Conservation (phyloP, 148 eudicot genomes). For the Cornus controversa region DNA sequence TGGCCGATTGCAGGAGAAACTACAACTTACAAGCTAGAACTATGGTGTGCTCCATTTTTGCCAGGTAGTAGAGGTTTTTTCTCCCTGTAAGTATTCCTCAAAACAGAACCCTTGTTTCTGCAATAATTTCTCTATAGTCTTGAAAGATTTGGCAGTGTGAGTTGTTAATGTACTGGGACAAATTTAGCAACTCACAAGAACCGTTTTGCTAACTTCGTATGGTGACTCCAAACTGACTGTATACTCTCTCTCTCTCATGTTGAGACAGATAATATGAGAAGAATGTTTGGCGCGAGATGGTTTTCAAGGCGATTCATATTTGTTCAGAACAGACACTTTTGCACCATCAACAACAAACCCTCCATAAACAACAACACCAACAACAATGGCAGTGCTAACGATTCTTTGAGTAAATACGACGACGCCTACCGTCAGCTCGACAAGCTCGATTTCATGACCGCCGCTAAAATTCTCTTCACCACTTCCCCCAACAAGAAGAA, state of each 20-base stretch:
- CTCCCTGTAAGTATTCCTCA: too few species aligned
- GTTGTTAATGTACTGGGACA: too few species aligned
- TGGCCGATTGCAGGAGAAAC: too few species aligned
- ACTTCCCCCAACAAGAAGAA: constrained; percentile 51
- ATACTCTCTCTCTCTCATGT: constrained; percentile 11
- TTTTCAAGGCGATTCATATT: constrained; percentile 28
- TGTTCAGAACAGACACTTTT: constrained; percentile 22
- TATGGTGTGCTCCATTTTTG: too few species aligned
- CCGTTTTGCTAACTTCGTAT: too few species aligned
- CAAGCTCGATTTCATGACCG: constrained; percentile 76
- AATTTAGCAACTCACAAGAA: too few species aligned
- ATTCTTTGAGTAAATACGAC: constrained; percentile 26
- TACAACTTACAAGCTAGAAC: too few species aligned
- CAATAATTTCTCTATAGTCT: too few species aligned
- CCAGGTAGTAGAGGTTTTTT: too few species aligned
- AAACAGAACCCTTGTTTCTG: too few species aligned
- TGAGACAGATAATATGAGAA: constrained; percentile 8
- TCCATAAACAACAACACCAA: not conserved
- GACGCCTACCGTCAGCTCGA: constrained; percentile 57
- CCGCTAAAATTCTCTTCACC: constrained; percentile 74
- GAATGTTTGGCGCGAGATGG: constrained; percentile 30
- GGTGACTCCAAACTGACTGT: too few species aligned
- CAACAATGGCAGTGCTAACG: constrained; percentile 17
- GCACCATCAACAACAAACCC: constrained; percentile 27
- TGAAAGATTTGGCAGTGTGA: too few species aligned